Percentiles rank a stretch among this genome's conserved stretches.
Conservation (phyloP, 2,329 filamentous ascomycete genomes). For the Coniella vitis region DNA sequence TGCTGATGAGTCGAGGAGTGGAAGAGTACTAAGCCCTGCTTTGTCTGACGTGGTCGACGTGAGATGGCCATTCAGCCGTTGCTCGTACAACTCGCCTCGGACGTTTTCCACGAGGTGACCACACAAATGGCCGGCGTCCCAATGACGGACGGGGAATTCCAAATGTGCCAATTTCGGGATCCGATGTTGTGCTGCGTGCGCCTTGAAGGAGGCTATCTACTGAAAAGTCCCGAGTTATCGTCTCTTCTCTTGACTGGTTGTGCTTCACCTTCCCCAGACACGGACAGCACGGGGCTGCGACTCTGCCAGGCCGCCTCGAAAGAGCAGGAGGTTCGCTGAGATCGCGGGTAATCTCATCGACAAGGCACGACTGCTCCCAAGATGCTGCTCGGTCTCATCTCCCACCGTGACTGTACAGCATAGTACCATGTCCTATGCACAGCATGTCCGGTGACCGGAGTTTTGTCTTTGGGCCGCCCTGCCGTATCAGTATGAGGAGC, state of each 20-base stretch:
- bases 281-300: background rate
- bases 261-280: background rate
- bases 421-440: background rate
- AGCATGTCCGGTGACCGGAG: conserved; percentile 1
- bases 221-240: background rate
- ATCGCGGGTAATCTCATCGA: background rate
- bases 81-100: background rate
- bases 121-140: background rate
- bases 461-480: background rate
- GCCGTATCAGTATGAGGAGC: background rate
- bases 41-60: too few relatives aligned
- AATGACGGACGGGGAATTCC: background rate
- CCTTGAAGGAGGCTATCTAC: background rate
- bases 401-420: too few relatives aligned
- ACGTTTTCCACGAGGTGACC: background rate
- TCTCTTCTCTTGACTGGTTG: background rate
- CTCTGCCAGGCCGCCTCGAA: background rate
- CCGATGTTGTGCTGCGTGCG: background rate
- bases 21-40: too few relatives aligned
- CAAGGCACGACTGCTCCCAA: background rate
- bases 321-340: background rate
- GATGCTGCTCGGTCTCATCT: too few relatives aligned
- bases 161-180: background rate
- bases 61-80: too few relatives aligned
- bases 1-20: too few relatives aligned